Evolutionary conservation across 2,329 filamentous ascomycete species (phyloP).

Genomic region (Chrysosphaeria jannelii): DNA sequence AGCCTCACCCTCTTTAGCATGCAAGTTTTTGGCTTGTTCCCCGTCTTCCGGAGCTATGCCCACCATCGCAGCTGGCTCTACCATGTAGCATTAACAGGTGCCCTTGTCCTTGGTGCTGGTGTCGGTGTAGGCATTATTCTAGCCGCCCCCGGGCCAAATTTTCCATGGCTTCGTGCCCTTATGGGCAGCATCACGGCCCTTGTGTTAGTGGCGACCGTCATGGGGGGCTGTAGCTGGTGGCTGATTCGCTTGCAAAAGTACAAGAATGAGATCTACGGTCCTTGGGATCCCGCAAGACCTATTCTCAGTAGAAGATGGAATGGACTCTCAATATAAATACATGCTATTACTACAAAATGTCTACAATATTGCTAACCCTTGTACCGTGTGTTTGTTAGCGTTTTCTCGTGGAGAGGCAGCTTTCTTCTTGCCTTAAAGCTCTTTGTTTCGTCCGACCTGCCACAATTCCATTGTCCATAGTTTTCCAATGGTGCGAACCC

Average conservation of each 20-base stretch:
- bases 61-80: conserved; percentile 55
- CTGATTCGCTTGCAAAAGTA: conserved; percentile 90
- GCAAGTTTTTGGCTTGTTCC: conserved; percentile 87
- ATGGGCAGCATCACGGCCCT: conserved; percentile 49
- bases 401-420: no score
- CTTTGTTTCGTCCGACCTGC: no score
- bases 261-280: conserved; percentile 94
- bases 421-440: no score
- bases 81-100: conserved; percentile 45
- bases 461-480: no score
- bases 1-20: conserved; percentile 87
- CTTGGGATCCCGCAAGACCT: conserved; percentile 86
- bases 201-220: conserved; percentile 43
- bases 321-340: no score
- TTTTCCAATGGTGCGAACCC: no score
- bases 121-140: conserved; percentile 41
- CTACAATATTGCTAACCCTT: no score
- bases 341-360: no score
- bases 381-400: no score
- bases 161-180: conserved; percentile 24
- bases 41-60: conserved; percentile 81
- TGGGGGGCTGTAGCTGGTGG: conserved; percentile 95
- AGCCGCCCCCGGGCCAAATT: conserved; percentile 13
- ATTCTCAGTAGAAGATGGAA: conserved; percentile 37
- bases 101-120: conserved; percentile 52